A percentile compares a stretch with the other conserved stretches of the same genome.
Evolutionary conservation across 2,329 filamentous ascomycete genomes (phyloP).

Genomic region (Fusarium mundagurra): DNA sequence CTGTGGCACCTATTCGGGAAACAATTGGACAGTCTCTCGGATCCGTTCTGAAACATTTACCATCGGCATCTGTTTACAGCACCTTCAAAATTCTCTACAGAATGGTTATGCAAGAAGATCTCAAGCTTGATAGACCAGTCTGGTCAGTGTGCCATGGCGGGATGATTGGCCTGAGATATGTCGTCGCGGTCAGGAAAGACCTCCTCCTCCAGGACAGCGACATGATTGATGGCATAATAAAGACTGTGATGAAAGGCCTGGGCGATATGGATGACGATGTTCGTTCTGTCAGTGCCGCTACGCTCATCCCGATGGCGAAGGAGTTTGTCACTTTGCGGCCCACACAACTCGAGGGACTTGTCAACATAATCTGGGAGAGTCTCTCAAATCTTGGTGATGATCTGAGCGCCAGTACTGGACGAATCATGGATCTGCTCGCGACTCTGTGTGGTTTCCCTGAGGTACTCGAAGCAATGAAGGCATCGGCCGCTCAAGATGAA

Average conservation of each 20-base stretch:
- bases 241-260: slow-evolving; percentile 93
- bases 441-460: slow-evolving; percentile 95
- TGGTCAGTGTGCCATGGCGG: slow-evolving; percentile 98
- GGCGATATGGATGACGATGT: slow-evolving; percentile 95
- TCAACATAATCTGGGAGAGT: slow-evolving; percentile 97
- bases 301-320: slow-evolving; percentile 92
- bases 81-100: slow-evolving; percentile 87
- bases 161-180: slow-evolving; percentile 95
- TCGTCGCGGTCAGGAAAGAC: slow-evolving; percentile 95
- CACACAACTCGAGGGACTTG: slow-evolving; percentile 79
- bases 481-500: slow-evolving; percentile 82
- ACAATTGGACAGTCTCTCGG: slow-evolving; percentile 94
- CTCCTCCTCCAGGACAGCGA: slow-evolving; percentile 83
- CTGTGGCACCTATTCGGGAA: slow-evolving; percentile 94
- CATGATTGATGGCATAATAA: slow-evolving; percentile 92
- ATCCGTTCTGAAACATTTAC: slow-evolving; percentile 85
- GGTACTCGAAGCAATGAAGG: slow-evolving; percentile 93
- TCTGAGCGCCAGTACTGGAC: slow-evolving; percentile 94
- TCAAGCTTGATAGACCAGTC: slow-evolving; percentile 75
- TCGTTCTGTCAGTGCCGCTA: slow-evolving; percentile 96
- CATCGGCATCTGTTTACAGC: slow-evolving; percentile 79
- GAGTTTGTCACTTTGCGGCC: slow-evolving; percentile 91
- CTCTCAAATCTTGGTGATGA: slow-evolving; percentile 97
- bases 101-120: slow-evolving; percentile 90
- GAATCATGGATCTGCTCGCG: slow-evolving; percentile 97